Percentiles rank a stretch among this genome's conserved stretches.
phyloP scores from a whole-genome alignment of 352 stramenopile genomes.

The Saprolegnia diclina region DNA sequence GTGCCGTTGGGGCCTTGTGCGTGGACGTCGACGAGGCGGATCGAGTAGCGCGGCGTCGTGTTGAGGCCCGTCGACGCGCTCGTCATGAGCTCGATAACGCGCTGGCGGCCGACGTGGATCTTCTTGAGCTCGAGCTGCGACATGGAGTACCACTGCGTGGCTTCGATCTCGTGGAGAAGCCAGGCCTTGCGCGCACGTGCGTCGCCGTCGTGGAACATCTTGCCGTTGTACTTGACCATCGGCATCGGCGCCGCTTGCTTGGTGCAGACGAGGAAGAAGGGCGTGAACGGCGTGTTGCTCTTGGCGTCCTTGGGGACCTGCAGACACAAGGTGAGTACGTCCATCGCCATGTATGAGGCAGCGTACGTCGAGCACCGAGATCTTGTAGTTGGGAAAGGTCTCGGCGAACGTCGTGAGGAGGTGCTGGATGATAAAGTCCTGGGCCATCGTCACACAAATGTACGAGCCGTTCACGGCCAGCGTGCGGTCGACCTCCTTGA shows the following conservation, averaged over 20 bases:
- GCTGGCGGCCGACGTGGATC: conserved; percentile 45
- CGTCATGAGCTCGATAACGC: conserved; percentile 50
- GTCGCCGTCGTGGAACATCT: conserved; percentile 35
- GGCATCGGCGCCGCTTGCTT: conserved; percentile 34
- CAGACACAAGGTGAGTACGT: background rate
- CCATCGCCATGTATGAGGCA: background rate
- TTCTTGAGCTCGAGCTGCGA: conserved; percentile 44
- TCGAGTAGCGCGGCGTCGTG: conserved; percentile 45
- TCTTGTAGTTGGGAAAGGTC: conserved; percentile 21
- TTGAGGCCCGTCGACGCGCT: conserved; percentile 29
- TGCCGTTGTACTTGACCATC: conserved; percentile 41
- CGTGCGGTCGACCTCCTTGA: conserved; percentile 58
- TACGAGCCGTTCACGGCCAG: conserved; percentile 52
- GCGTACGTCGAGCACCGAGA: conserved; percentile 12
- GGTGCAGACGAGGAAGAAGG: conserved; percentile 43
- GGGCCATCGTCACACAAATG: conserved; percentile 74
- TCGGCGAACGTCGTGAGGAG: conserved; percentile 47
- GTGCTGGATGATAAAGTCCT: conserved; percentile 66
- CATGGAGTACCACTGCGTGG: conserved; percentile 57
- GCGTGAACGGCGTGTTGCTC: conserved; percentile 40
- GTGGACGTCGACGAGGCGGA: conserved; percentile 54
- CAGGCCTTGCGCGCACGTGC: conserved; percentile 38
- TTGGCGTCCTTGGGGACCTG: conserved; percentile 38
- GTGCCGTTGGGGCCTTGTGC: conserved; percentile 44
- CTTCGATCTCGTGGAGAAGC: conserved; percentile 51